Conservation (phyloP, 2,329 filamentous ascomycete genomes). For the Cladophialophora immunda region DNA sequence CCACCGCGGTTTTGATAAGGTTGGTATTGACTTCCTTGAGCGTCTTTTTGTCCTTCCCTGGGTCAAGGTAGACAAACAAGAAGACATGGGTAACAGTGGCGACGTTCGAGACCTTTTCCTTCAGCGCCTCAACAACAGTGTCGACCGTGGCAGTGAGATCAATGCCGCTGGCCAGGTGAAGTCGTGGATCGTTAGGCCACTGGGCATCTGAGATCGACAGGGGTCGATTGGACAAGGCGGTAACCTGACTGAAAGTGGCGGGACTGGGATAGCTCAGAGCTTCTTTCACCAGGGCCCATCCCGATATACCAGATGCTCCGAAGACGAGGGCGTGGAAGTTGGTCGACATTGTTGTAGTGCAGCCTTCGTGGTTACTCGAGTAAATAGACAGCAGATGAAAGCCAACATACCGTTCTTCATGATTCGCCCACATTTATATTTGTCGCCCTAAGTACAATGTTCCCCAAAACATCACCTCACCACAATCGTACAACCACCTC, state of each 20-base stretch:
- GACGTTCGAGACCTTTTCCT: conserved; percentile 47
- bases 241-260: conserved; percentile 48
- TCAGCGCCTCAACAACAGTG: conserved; percentile 43
- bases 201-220: conserved; percentile 46
- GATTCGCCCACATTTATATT: conserved; percentile 3
- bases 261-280: conserved; percentile 49
- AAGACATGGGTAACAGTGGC: conserved; percentile 52
- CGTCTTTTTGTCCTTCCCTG: conserved; percentile 39
- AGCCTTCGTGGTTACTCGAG: background rate
- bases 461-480: background rate
- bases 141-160: conserved; percentile 44
- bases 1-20: conserved; percentile 50
- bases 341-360: conserved; percentile 14
- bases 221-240: conserved; percentile 53
- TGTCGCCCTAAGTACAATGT: background rate
- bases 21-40: conserved; percentile 47
- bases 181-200: conserved; percentile 48
- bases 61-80: conserved; percentile 43
- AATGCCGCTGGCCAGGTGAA: conserved; percentile 52
- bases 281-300: conserved; percentile 55
- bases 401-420: background rate
- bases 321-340: conserved; percentile 51
- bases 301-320: conserved; percentile 53
- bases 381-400: background rate
- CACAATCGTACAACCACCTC: background rate